A percentile compares a stretch with the other conserved stretches of the same genome.
Evolutionary conservation across 768 basidiomycete species (phyloP).

Genomic region (Lentinula detonsa): DNA sequence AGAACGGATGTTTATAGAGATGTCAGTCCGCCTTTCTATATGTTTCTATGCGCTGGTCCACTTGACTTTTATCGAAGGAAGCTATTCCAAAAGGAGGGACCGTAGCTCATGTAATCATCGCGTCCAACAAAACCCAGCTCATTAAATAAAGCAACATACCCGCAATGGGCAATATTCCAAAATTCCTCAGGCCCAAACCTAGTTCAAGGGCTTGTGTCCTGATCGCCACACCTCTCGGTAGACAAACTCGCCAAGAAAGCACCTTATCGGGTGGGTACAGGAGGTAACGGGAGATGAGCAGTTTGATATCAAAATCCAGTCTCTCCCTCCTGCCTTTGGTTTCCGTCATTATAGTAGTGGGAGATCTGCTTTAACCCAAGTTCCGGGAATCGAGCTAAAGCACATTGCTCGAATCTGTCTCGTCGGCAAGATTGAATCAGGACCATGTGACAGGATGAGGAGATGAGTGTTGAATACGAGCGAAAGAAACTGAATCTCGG

Average conservation of each 20-base stretch:
- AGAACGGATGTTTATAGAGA: background rate
- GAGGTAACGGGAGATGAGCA: background rate
- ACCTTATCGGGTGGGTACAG: background rate
- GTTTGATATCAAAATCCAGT: background rate
- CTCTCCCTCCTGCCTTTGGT: background rate
- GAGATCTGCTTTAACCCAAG: background rate
- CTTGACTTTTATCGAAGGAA: background rate
- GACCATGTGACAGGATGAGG: too few species aligned
- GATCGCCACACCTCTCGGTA: constrained; percentile 31
- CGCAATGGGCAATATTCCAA: background rate
- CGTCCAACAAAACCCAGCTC: background rate
- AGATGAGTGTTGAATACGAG: too few species aligned
- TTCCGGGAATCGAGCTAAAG: background rate
- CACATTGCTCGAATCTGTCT: background rate
- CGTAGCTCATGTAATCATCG: background rate
- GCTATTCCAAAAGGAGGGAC: background rate
- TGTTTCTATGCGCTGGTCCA: too few species aligned
- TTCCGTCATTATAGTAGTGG: background rate
- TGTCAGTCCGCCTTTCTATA: background rate
- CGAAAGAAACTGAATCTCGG: too few species aligned
- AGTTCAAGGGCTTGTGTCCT: constrained; percentile 25
- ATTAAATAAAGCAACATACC: background rate
- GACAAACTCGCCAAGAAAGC: constrained; percentile 14
- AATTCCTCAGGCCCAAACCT: constrained; percentile 20
- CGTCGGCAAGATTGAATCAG: background rate